Percentiles rank a stretch among this genome's conserved stretches.
phyloP scores from a whole-genome alignment of 2,329 filamentous ascomycete species.

The Aspergillus quadrilineatus region DNA sequence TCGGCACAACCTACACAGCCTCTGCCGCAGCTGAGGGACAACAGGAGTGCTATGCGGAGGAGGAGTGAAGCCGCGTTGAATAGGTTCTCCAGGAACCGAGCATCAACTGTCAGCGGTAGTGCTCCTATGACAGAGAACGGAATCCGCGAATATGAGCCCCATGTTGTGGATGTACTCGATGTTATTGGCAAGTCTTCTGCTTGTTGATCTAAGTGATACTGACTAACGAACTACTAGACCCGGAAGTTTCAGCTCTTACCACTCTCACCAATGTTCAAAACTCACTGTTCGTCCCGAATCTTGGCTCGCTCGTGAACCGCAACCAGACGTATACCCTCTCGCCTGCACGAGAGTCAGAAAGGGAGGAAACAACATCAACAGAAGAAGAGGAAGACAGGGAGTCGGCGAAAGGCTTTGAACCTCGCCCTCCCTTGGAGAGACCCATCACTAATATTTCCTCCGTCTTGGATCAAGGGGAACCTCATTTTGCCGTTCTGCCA shows the following conservation, averaged over 20 bases:
- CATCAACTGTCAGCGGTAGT: constrained; percentile 29
- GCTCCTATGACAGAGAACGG: constrained; percentile 17
- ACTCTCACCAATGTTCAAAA: constrained; percentile 89
- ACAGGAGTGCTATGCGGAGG: constrained; percentile 30
- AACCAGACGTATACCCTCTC: constrained; percentile 75
- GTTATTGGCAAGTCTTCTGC: constrained; percentile 58
- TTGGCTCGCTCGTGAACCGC: constrained; percentile 74
- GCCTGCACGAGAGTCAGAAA: constrained; percentile 37
- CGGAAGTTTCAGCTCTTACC: constrained; percentile 77
- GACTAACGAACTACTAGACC: constrained; percentile 55
- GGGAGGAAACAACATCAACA: constrained; percentile 27
- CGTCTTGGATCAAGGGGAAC: constrained; percentile 64
- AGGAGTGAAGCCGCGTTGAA: constrained; percentile 34
- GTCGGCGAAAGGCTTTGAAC: constrained; percentile 22
- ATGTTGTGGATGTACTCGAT: constrained; percentile 67
- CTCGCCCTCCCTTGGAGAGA: constrained; percentile 28
- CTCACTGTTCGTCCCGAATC: constrained; percentile 78
- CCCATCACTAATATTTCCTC: constrained; percentile 64
- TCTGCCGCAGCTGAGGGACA: constrained; percentile 13
- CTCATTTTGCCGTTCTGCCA: constrained; percentile 76
- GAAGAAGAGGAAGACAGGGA: constrained; percentile 25
- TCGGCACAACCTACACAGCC: constrained; percentile 17
- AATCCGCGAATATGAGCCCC: constrained; percentile 56
- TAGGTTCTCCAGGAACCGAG: constrained; percentile 35
- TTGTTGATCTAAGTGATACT: too few species aligned